Evolutionary conservation across 192 early-diverging fungal species (phyloP), one percentile per base, ranked within the genome.

Genomic region (Kappamyces sp.): DNA sequence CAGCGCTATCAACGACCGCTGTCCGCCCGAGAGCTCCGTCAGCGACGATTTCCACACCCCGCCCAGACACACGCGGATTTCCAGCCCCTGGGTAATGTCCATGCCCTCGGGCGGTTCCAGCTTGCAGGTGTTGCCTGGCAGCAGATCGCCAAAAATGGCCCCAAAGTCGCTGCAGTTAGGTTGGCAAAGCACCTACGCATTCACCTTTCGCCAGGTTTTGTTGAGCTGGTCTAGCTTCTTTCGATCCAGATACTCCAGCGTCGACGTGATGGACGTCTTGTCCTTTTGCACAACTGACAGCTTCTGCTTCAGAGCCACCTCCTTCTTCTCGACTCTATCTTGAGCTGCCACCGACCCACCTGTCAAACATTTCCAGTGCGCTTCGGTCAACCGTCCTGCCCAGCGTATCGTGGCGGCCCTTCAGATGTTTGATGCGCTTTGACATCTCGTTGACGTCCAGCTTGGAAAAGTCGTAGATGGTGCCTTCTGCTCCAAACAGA

Each of bases 21-120:
- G 97, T 1, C 97, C 97, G 66, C 97, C 97, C 68, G 92, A 94
- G 15, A 99, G 74, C 68, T 99, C 97, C 5, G 92, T 88, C 63
- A 99, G 74, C 59, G 90, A 93, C 23, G 92, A 82, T 69, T 98
- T 99, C 95, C 95, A 98, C 7, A 96, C 87, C 5, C 91, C 92
- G 37, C 97, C 97, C 42, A 99, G 74, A 53, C 85, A 88, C 8
- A 99, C 97, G 64, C 90, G 89, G 60, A 99, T 86, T 59, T 97
- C 94, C 61, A 99, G 74, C 1, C 97, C 95, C 2, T 88, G 80
- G 0, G 82, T 78, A 5, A 99, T 77, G 8, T 76, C 77, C 66
- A 84, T 67, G 3, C 89, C 91, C 60, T 93, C 92, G 10, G 87
- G 88, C 40, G 84, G 87, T 55, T 91, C 84, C 44, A 99, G 79